Percentiles rank a stretch among this genome's conserved stretches.
phyloP scores from a whole-genome alignment of 139 green algal genomes.

The Auxenochlorella pyrenoidosa region DNA sequence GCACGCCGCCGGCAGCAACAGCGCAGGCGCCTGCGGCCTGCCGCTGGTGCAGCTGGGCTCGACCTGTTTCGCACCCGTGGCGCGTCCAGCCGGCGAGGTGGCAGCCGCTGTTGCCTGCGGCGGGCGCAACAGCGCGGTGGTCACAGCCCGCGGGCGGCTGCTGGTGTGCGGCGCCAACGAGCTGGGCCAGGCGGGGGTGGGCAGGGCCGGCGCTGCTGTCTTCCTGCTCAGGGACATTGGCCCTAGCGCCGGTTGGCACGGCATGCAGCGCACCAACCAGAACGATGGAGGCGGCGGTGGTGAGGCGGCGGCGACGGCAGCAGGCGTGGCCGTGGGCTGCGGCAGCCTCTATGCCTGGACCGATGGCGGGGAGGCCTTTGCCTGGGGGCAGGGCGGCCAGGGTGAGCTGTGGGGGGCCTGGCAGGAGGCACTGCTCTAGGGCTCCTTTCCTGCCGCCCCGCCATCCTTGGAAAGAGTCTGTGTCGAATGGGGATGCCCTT shows the following conservation, averaged over 20 bases:
- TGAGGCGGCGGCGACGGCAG: not conserved
- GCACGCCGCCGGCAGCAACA: constrained; percentile 11
- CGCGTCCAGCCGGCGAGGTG: not conserved
- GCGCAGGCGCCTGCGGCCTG: not conserved
- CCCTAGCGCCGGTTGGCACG: constrained; percentile 17
- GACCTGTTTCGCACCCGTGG: not conserved
- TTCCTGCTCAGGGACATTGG: not conserved
- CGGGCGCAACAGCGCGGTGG: constrained; percentile 2
- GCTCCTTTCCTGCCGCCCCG: too few relatives aligned
- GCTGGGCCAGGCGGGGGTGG: not conserved
- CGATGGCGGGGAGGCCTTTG: constrained; percentile 12
- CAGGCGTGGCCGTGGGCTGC: constrained; percentile 1
- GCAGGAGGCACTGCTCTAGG: not conserved
- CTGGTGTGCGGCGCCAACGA: constrained; percentile 30
- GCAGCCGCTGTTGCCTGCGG: not conserved
- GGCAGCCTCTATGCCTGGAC: constrained; percentile 16
- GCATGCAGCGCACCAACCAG: constrained; percentile 34
- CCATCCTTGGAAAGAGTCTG: too few relatives aligned
- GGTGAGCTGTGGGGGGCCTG: not conserved
- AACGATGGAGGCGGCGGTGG: not conserved
- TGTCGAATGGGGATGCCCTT: not conserved
- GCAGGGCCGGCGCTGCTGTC: not conserved
- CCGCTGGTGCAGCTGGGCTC: constrained; percentile 9
- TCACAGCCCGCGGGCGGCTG: not conserved
- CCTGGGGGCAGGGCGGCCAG: constrained; percentile 31